These are phyloP conservation scores for Cercospora sp. DNA, from an alignment of 2,329 filamentous ascomycete species.

Conservation along the genomic window DNA sequence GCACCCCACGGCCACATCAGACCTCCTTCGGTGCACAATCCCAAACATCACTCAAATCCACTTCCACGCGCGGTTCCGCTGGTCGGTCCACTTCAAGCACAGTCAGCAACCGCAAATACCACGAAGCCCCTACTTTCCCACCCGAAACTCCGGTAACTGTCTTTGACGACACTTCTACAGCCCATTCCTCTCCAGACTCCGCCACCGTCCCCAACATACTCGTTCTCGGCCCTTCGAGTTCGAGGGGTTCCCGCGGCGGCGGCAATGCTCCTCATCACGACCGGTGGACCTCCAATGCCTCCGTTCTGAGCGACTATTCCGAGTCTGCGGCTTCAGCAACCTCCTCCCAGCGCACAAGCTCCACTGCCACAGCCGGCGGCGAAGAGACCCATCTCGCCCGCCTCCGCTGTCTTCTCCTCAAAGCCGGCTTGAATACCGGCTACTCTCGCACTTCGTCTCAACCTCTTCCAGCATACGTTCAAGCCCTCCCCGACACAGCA, in stretches of 20 bases:
- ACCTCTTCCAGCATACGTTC: conserved; percentile 72
- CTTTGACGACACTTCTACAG: conserved; percentile 76
- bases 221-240: conserved; percentile 70
- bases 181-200: conserved; percentile 75
- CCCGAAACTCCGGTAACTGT: conserved; percentile 94
- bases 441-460: conserved; percentile 63
- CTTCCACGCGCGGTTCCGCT: conserved; percentile 29
- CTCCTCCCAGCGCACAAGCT: conserved; percentile 66
- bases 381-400: conserved; percentile 78
- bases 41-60: conserved; percentile 24
- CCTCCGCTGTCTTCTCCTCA: conserved; percentile 75
- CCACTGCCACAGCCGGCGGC: conserved; percentile 65
- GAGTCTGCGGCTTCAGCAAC: conserved; percentile 57
- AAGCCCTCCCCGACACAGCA: conserved; percentile 70
- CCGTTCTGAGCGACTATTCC: conserved; percentile 76
- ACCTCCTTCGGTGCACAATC: conserved; percentile 61
- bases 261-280: conserved; percentile 55
- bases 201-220: conserved; percentile 79
- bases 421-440: conserved; percentile 81
- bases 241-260: conserved; percentile 36
- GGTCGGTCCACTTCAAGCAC: conserved; percentile 48
- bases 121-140: conserved; percentile 48
- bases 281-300: conserved; percentile 76
- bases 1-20: conserved; percentile 80
- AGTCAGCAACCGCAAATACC: conserved; percentile 47